Percentiles rank a stretch among this genome's conserved stretches.
These are phyloP conservation scores for Sarocladium strictum DNA, from an alignment of 2,329 filamentous ascomycete genomes.

Conservation along the genomic window DNA sequence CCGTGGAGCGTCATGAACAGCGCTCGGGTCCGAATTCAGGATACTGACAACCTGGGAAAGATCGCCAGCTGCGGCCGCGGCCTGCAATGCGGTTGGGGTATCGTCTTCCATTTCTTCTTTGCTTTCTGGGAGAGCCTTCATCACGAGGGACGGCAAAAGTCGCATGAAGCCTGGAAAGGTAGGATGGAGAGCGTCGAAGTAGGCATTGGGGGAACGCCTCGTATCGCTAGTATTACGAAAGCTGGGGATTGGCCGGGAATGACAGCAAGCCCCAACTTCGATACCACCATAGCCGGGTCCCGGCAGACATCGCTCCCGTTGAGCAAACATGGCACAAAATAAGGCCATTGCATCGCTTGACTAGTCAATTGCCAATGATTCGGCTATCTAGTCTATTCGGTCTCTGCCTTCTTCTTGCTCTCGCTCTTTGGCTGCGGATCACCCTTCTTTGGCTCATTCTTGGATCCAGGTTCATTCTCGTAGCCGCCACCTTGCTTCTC, in stretches of 20 bases:
- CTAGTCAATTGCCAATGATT: no score
- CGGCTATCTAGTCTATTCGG: not conserved
- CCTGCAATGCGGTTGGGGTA: not conserved
- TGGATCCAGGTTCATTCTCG: conserved; percentile 33
- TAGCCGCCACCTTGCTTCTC: conserved; percentile 35
- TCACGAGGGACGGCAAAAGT: not conserved
- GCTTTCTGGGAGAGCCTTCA: not conserved
- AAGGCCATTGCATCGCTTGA: no score
- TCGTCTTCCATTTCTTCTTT: not conserved
- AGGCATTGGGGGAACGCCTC: no score
- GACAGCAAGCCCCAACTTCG: no score
- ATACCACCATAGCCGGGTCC: no score
- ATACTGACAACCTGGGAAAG: not conserved
- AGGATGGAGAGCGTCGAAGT: not conserved
- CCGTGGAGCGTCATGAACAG: not conserved
- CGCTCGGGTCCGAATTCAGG: not conserved
- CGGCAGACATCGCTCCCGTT: no score
- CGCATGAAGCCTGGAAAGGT: not conserved
- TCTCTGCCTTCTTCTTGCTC: conserved; percentile 16
- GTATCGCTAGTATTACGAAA: no score
- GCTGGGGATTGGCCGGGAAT: no score
- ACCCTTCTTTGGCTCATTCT: conserved; percentile 28
- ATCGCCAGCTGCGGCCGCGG: not conserved
- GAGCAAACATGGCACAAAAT: no score
- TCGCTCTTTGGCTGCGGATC: conserved; percentile 21